These are phyloP conservation scores for Monosporascus sp. DNA, from an alignment of 2,329 filamentous ascomycete genomes.

Conservation along the genomic window DNA sequence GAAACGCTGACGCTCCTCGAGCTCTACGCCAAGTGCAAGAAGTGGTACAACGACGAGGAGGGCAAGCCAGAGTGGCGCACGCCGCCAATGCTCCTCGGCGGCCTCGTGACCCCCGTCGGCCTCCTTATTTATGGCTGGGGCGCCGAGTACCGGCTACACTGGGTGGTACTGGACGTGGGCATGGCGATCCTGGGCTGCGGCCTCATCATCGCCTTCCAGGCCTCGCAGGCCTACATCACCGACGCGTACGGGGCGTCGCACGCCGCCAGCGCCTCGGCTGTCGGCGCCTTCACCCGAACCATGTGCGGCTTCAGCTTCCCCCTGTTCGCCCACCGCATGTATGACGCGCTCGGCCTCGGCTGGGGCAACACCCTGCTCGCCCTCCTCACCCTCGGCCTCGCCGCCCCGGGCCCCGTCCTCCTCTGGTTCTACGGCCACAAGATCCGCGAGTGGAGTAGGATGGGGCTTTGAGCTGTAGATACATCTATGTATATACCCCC, in stretches of 20 bases:
- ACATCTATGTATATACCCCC: too few relatives aligned
- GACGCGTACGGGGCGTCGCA: background rate
- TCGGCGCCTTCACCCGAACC: background rate
- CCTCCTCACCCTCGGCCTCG: background rate
- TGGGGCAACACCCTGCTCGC: background rate
- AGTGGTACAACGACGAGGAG: constrained; percentile 1
- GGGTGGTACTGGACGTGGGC: constrained; percentile 55
- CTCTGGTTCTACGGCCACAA: background rate
- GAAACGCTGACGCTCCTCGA: background rate
- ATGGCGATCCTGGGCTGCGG: constrained; percentile 42
- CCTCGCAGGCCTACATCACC: constrained; percentile 47
- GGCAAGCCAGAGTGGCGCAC: constrained; percentile 10
- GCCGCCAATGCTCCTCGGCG: constrained; percentile 22
- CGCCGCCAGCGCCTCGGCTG: background rate
- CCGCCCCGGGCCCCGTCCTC: background rate
- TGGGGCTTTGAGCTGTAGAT: background rate
- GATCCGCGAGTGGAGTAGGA: background rate
- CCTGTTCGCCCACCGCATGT: background rate
- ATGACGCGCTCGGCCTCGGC: background rate
- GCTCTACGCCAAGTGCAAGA: constrained; percentile 4
- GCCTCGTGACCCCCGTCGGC: constrained; percentile 39
- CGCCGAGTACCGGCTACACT: constrained; percentile 37
- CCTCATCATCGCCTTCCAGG: constrained; percentile 52
- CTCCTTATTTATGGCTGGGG: constrained; percentile 48
- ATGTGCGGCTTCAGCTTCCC: background rate